Percentiles rank a stretch among this genome's conserved stretches.
These are phyloP conservation scores for Sparassis latifolia DNA, from an alignment of 1,284 basidiomycete genomes.

Conservation along the genomic window DNA sequence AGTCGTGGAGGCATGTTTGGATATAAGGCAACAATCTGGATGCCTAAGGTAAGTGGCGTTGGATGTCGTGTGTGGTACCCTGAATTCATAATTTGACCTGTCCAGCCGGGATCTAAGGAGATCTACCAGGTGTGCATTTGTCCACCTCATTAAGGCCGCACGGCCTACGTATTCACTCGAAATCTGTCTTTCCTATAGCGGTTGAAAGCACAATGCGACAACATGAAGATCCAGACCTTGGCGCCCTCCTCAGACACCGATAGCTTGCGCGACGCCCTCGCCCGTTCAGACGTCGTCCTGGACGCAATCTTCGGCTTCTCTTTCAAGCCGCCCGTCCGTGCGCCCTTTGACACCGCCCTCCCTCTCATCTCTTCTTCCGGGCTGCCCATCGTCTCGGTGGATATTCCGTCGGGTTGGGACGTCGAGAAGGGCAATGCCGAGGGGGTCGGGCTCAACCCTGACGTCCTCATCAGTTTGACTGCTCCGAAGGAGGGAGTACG, in stretches of 20 bases:
- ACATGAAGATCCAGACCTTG: constrained; percentile 75
- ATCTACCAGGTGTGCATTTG: constrained; percentile 64
- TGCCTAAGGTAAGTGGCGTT: constrained; percentile 70
- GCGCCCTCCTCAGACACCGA: constrained; percentile 42
- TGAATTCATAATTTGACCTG: neutral
- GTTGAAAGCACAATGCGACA: constrained; percentile 81
- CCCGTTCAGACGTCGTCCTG: constrained; percentile 76
- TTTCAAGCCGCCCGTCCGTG: constrained; percentile 82
- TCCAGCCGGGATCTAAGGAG: constrained; percentile 79
- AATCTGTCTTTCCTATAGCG: constrained; percentile 36
- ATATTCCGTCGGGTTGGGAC: constrained; percentile 96
- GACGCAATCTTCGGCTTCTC: constrained; percentile 99
- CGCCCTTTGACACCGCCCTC: constrained; percentile 81
- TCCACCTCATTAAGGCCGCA: too few relatives aligned
- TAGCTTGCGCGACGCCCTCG: constrained; percentile 48
- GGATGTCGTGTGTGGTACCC: neutral
- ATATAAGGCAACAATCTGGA: constrained; percentile 80
- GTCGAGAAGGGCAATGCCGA: constrained; percentile 73
- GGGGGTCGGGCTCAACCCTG: constrained; percentile 57
- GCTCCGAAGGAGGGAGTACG: constrained; percentile 88
- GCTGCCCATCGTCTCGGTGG: constrained; percentile 83
- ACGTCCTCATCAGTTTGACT: constrained; percentile 86
- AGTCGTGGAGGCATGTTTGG: constrained; percentile 71
- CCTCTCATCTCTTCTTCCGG: constrained; percentile 57
- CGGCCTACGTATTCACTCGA: too few relatives aligned